These are phyloP conservation scores for Populus trichocarpa DNA, from an alignment of 441 rosid genomes.

Conservation along the genomic window DNA sequence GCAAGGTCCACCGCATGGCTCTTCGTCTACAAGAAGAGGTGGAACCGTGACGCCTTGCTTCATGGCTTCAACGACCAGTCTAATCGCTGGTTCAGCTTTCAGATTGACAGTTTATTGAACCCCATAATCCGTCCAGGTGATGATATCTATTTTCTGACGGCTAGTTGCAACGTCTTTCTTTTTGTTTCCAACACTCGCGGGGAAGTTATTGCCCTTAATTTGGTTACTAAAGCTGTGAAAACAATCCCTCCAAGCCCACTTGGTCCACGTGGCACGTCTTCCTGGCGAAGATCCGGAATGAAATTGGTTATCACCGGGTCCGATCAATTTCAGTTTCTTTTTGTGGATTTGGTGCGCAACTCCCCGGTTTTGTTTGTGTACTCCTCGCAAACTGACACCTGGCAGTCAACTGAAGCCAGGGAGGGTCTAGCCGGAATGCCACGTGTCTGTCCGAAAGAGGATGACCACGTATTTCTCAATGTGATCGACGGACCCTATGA, in stretches of 20 bases:
- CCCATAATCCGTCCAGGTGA: slow-evolving; percentile 40
- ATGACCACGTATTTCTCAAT: slow-evolving; percentile 36
- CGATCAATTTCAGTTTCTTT: slow-evolving; percentile 52
- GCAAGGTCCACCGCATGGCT: slow-evolving; percentile 57
- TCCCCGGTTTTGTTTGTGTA: slow-evolving; percentile 49
- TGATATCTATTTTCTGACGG: slow-evolving; percentile 51
- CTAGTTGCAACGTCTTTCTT: slow-evolving; percentile 47
- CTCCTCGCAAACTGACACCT: slow-evolving; percentile 38
- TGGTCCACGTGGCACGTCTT: slow-evolving; percentile 79
- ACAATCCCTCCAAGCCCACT: slow-evolving; percentile 63
- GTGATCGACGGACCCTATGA: slow-evolving; percentile 43
- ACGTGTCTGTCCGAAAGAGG: neutral
- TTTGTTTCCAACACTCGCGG: slow-evolving; percentile 53
- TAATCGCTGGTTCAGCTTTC: slow-evolving; percentile 56
- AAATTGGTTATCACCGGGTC: slow-evolving; percentile 40
- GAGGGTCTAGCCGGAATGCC: neutral
- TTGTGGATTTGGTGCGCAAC: slow-evolving; percentile 54
- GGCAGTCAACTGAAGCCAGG: slow-evolving; percentile 43
- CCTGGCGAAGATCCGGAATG: slow-evolving; percentile 82
- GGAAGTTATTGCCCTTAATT: slow-evolving; percentile 56
- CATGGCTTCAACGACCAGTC: slow-evolving; percentile 52
- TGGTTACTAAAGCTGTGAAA: slow-evolving; percentile 36
- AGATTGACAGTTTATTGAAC: slow-evolving; percentile 37
- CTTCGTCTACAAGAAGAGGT: slow-evolving; percentile 61
- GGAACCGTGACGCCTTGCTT: slow-evolving; percentile 55